Percentiles rank a stretch among this genome's conserved stretches.
These are phyloP conservation scores for Uromyces viciae-fabae DNA, from an alignment of 1,284 basidiomycete genomes.

Conservation along the genomic window DNA sequence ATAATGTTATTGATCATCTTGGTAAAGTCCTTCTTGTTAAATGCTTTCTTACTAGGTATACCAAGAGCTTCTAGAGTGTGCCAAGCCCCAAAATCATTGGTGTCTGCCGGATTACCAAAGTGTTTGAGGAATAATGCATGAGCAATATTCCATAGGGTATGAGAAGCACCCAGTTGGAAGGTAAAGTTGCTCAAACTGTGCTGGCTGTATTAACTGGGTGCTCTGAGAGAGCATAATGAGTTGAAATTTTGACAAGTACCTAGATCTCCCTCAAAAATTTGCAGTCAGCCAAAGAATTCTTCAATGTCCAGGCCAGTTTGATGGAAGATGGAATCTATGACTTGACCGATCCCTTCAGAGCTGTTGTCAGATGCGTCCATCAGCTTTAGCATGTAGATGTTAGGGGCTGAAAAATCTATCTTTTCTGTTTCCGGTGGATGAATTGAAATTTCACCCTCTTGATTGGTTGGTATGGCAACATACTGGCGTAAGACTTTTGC, in stretches of 20 bases:
- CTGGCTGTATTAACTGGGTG: neutral
- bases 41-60: neutral
- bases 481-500: neutral
- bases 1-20: neutral
- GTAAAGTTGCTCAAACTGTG: neutral
- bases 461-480: neutral
- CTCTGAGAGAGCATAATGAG: neutral
- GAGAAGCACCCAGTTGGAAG: neutral
- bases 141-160: conserved; percentile 6
- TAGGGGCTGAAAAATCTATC: neutral
- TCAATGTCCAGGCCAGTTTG: neutral
- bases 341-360: neutral
- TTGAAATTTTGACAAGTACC: neutral
- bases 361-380: neutral
- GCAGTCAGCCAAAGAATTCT: neutral
- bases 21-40: conserved; percentile 2
- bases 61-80: neutral
- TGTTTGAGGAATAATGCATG: neutral
- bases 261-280: neutral
- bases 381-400: neutral
- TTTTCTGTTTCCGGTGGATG: neutral
- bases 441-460: too few relatives aligned
- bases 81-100: conserved; percentile 10
- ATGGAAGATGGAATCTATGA: neutral
- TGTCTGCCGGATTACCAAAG: neutral